Percentiles rank a stretch among this genome's conserved stretches.
Conservation (phyloP, 345 rosid species). For the Durio zibethinus region DNA sequence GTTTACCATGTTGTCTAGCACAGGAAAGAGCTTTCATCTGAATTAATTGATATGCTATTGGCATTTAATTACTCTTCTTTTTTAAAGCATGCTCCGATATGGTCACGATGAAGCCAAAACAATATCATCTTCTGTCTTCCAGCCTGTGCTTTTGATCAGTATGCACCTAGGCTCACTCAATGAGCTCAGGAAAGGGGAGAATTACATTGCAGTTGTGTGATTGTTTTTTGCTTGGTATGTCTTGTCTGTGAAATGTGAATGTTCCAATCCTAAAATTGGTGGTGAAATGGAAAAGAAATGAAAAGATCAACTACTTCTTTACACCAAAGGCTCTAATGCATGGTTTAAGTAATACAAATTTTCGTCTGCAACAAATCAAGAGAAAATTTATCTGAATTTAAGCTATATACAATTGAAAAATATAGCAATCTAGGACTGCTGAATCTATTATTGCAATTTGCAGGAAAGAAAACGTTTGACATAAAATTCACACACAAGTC, state of each 20-base stretch:
- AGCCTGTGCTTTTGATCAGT: too few species aligned
- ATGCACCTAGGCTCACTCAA: too few species aligned
- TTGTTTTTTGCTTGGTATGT: too few species aligned
- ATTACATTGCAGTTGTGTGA: too few species aligned
- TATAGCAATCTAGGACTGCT: not conserved
- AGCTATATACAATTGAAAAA: slow-evolving; percentile 27
- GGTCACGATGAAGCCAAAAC: too few species aligned
- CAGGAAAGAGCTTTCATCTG: not conserved
- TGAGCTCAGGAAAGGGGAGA: too few species aligned
- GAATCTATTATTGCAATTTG: not conserved
- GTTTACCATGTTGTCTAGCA: not conserved
- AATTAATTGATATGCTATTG: not conserved
- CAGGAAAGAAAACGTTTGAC: not conserved
- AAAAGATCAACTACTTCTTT: not conserved
- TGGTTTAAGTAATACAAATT: slow-evolving; percentile 6
- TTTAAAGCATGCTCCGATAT: not conserved
- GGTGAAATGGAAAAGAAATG: not conserved
- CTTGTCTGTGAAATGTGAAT: too few species aligned
- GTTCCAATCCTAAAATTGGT: too few species aligned
- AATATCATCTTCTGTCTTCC: too few species aligned
- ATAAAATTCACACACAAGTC: slow-evolving; percentile 36
- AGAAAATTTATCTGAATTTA: not conserved
- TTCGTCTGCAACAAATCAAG: slow-evolving; percentile 6
- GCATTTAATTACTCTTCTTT: not conserved
- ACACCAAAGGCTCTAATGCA: not conserved